Evolutionary conservation across 2,329 filamentous ascomycete genomes (phyloP).

Genomic region (Curvularia hawaiiensis): DNA sequence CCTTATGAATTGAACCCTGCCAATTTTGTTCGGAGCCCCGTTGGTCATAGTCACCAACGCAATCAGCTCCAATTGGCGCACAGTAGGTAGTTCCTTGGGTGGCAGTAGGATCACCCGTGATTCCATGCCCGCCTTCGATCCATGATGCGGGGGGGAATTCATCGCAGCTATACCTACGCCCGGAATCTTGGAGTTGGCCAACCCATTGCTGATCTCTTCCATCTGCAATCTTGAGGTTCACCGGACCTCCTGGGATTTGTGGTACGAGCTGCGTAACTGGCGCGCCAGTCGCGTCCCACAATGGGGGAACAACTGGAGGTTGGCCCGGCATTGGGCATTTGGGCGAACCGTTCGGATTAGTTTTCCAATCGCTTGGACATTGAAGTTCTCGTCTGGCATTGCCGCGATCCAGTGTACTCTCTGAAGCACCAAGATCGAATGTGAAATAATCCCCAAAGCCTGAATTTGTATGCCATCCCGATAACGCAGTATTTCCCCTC

Average conservation of each 20-base stretch:
- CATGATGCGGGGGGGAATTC: constrained; percentile 38
- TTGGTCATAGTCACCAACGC: neutral
- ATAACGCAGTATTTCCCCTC: neutral
- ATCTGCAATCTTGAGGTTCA: neutral
- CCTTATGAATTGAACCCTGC: constrained; percentile 10
- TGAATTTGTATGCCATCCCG: neutral
- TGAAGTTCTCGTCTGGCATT: neutral
- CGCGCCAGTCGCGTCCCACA: neutral
- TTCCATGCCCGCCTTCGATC: constrained; percentile 34
- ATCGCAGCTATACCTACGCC: constrained; percentile 34
- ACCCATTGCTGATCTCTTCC: neutral
- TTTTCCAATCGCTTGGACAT: constrained; percentile 12
- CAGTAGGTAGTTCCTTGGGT: constrained; percentile 9
- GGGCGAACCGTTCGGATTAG: neutral
- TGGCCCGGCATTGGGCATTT: constrained; percentile 18
- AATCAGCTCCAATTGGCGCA: neutral
- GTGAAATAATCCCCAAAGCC: neutral
- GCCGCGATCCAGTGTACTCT: neutral
- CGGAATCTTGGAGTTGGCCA: neutral
- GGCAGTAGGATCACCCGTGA: constrained; percentile 4
- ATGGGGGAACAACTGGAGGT: constrained; percentile 16
- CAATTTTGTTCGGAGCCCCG: constrained; percentile 15
- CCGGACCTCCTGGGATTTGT: neutral
- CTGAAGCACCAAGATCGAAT: neutral
- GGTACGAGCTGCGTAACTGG: constrained; percentile 11